Base-by-base conservation (phyloP, 257 asterid species). In the Handroanthus guayacan region DNA sequence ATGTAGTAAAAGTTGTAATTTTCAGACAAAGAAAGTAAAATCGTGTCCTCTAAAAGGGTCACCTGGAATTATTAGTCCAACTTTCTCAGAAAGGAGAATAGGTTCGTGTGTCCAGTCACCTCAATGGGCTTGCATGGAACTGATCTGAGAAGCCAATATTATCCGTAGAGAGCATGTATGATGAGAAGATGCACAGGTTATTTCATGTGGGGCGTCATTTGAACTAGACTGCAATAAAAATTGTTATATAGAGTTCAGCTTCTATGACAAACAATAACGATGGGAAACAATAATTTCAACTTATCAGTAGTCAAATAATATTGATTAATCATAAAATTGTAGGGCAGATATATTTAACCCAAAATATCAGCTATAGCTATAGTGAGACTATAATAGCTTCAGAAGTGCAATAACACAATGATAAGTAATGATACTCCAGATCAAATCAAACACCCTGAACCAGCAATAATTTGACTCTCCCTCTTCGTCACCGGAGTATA, bases 381-480 rank as follows among this genome's bases (percentile, higher is more conserved):
- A 55, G n/a, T 66, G 48, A 62, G 80, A 64, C 52, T 73, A 13
- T 16, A 38, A 71, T 18, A 45, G 55, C 20, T 50, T 78, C 2
- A 63, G 60, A 48, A 64, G 16, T 14, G n/a, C 14, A 63, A 43
- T 63, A 72, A 66, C 52, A 48, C 4, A 73, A 67, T 18, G 9
- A 48, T 61, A 67, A 6, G 41, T 44, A 71, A 5, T 63, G 61
- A 66, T 41, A 52, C 39, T 67, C 41, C 9, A 78, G 74, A 78
- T 20, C 41, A 62, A 55, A 79, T 69, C 37, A 69, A 52, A 74
- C 92, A 95, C 99, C 98, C 92, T 86, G 82, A 93, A 91, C 99
- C 99, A 95, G 79, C 88, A 91, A 83, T 89, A 91, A 73, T 91
- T 77, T 67, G 98, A 89, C 63, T 88, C 97, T 78, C 99, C 99